These are phyloP conservation scores for Harringtonia aguacate DNA, from an alignment of 2,329 filamentous ascomycete species.

Conservation along the genomic window DNA sequence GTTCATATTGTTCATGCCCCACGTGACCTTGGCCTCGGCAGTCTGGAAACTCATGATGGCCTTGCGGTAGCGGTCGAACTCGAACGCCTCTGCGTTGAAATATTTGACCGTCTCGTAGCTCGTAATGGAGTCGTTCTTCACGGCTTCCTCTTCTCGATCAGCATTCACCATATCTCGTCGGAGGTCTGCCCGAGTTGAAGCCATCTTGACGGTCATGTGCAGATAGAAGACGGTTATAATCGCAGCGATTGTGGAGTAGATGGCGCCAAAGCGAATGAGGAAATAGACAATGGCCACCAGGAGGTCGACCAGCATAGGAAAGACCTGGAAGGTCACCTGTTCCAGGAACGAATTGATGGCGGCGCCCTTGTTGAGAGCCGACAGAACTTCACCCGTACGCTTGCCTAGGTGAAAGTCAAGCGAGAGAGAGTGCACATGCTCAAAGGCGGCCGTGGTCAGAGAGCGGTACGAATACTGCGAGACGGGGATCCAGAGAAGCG, in stretches of 20 bases:
- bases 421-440: constrained; percentile 91
- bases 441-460: constrained; percentile 88
- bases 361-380: constrained; percentile 88
- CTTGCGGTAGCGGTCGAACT: constrained; percentile 61
- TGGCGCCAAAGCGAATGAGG: constrained; percentile 66
- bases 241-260: constrained; percentile 82
- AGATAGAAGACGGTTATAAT: constrained; percentile 94
- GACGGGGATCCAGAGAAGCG: constrained; percentile 89
- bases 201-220: constrained; percentile 93
- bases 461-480: constrained; percentile 95
- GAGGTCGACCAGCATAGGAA: constrained; percentile 90
- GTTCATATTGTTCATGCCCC: constrained; percentile 71
- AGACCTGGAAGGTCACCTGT: constrained; percentile 89
- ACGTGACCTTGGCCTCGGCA: constrained; percentile 66
- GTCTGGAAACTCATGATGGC: constrained; percentile 62
- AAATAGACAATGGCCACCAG: constrained; percentile 78
- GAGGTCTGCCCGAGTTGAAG: constrained; percentile 82
- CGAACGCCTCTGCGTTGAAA: constrained; percentile 75
- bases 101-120: constrained; percentile 96
- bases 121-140: constrained; percentile 97
- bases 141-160: constrained; percentile 87
- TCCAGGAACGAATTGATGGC: constrained; percentile 96
- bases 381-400: constrained; percentile 90
- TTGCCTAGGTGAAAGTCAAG: constrained; percentile 95
- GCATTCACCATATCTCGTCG: constrained; percentile 91